Conservation (phyloP, 306 rosid genomes). For the Benincasa hispida region DNA sequence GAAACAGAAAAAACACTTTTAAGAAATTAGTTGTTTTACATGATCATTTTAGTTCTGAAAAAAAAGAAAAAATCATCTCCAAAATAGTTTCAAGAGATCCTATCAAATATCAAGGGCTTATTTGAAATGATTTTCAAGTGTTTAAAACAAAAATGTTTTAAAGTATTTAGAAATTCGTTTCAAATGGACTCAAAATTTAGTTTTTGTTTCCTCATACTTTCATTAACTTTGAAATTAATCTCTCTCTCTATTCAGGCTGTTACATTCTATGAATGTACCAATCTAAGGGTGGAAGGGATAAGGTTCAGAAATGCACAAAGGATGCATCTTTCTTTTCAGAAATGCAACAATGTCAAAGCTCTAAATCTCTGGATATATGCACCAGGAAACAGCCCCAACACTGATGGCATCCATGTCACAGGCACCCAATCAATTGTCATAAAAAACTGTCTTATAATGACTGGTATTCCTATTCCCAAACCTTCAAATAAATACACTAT, state of each 20-base stretch:
- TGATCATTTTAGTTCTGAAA: background rate
- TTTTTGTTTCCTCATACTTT: background rate
- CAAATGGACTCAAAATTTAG: too few species aligned
- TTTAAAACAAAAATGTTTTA: too few species aligned
- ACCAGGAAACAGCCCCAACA: constrained; percentile 72
- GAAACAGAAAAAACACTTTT: background rate
- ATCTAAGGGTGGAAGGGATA: constrained; percentile 30
- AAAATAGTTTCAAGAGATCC: background rate
- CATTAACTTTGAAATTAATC: background rate
- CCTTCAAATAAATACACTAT: background rate
- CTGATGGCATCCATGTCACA: constrained; percentile 85
- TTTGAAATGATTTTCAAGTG: too few species aligned
- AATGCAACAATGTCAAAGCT: constrained; percentile 38
- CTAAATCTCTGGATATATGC: constrained; percentile 32
- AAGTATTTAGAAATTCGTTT: too few species aligned
- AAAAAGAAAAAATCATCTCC: background rate
- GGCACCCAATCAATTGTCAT: constrained; percentile 32
- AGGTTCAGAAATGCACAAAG: constrained; percentile 49
- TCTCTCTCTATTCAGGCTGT: constrained; percentile 42
- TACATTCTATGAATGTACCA: constrained; percentile 38
- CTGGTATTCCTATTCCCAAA: constrained; percentile 32
- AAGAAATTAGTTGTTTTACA: background rate
- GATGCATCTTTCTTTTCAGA: constrained; percentile 51
- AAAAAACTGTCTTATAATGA: constrained; percentile 29
- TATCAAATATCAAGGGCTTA: too few species aligned